Conservation (phyloP, 768 basidiomycete genomes). For the Phanerochaete carnosa region DNA sequence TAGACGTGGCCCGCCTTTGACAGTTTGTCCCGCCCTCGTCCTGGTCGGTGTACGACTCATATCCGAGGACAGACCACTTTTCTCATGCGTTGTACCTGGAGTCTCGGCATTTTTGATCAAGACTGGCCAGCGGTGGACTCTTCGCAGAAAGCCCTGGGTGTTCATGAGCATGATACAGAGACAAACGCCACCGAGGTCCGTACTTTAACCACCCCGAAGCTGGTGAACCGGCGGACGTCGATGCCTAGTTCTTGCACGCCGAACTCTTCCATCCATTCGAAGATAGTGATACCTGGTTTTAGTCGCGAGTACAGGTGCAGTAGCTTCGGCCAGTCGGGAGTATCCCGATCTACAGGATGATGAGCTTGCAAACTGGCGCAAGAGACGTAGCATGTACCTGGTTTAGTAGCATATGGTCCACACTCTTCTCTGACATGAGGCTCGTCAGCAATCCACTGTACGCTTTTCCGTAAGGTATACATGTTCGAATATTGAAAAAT, state of each 20-base stretch:
- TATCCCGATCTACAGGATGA: slow-evolving; percentile 42
- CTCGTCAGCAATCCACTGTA: slow-evolving; percentile 87
- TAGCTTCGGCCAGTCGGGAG: slow-evolving; percentile 86
- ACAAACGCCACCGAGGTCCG: not conserved
- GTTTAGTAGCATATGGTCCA: slow-evolving; percentile 84
- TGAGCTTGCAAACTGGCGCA: not conserved
- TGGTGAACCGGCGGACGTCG: slow-evolving; percentile 91
- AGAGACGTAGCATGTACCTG: slow-evolving; percentile 40
- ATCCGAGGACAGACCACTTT: not conserved
- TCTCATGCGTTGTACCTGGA: not conserved
- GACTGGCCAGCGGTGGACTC: slow-evolving; percentile 92
- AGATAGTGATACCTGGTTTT: slow-evolving; percentile 76
- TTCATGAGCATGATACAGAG: not conserved
- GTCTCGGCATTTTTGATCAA: slow-evolving; percentile 31
- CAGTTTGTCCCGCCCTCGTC: slow-evolving; percentile 9
- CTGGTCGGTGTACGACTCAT: not conserved
- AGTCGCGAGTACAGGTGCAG: slow-evolving; percentile 85
- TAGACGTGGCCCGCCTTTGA: slow-evolving; percentile 11
- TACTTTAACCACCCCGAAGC: slow-evolving; percentile 96
- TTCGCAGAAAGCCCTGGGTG: slow-evolving; percentile 78
- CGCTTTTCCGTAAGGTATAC: slow-evolving; percentile 86
- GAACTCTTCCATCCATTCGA: slow-evolving; percentile 84
- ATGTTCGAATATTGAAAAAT: slow-evolving; percentile 98
- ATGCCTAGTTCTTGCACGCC: slow-evolving; percentile 71
- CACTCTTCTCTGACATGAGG: slow-evolving; percentile 86